phyloP scores from a whole-genome alignment of 805 yeast genomes.

The Candida nonsorbophila region DNA sequence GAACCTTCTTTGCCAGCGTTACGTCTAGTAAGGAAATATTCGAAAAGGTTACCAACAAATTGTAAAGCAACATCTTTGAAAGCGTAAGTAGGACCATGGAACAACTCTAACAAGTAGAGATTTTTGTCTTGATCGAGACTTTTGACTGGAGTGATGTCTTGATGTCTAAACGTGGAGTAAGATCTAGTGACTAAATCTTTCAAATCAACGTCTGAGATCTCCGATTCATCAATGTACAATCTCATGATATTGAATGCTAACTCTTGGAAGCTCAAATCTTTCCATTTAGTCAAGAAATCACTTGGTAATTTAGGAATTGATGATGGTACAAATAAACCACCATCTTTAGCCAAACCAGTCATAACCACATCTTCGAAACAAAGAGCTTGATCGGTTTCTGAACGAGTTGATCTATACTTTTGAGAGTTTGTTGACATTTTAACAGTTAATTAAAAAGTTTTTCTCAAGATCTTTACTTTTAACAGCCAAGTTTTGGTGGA shows the following conservation, averaged over 20 bases:
- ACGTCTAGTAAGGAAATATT: slow-evolving; percentile 77
- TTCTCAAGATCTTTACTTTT: too few relatives aligned
- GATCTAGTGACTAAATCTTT: slow-evolving; percentile 59
- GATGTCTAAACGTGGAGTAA: slow-evolving; percentile 85
- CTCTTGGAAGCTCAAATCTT: slow-evolving; percentile 70
- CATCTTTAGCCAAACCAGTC: slow-evolving; percentile 93
- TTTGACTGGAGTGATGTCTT: slow-evolving; percentile 81
- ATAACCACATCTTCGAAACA: slow-evolving; percentile 80
- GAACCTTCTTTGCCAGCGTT: slow-evolving; percentile 51
- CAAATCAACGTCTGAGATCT: slow-evolving; percentile 70
- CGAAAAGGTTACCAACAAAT: slow-evolving; percentile 95
- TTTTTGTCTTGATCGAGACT: slow-evolving; percentile 49
- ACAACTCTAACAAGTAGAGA: slow-evolving; percentile 79
- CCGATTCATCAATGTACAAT: slow-evolving; percentile 64
- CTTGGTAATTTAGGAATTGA: slow-evolving; percentile 63
- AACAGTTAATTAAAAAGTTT: background rate
- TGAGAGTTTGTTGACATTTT: slow-evolving; percentile 30
- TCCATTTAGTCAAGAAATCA: slow-evolving; percentile 62
- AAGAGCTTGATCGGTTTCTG: slow-evolving; percentile 42
- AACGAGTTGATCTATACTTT: slow-evolving; percentile 78
- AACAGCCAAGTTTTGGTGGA: too few relatives aligned
- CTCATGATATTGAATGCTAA: slow-evolving; percentile 85
- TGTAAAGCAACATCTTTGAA: slow-evolving; percentile 98
- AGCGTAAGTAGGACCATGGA: slow-evolving; percentile 99
- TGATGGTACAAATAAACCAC: slow-evolving; percentile 91